Evolutionary conservation across 2,329 filamentous ascomycete species (phyloP).

Genomic region (Stachybotrys elegans): DNA sequence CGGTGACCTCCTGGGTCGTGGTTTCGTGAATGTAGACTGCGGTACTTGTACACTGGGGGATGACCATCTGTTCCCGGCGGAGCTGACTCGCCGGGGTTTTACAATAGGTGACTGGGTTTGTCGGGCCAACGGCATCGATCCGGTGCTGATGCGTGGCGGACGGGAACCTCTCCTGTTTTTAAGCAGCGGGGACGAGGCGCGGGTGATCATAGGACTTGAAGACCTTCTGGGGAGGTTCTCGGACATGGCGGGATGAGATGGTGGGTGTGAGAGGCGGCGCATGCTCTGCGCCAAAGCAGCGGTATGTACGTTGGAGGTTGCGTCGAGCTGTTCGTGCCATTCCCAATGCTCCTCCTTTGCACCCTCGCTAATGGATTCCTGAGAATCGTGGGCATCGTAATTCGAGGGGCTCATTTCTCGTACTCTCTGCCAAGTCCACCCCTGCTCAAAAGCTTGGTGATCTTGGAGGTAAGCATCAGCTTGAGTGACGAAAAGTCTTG

Average conservation of each 20-base stretch:
- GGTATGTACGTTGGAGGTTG: slow-evolving; percentile 39
- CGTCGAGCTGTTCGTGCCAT: slow-evolving; percentile 61
- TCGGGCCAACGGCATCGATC: slow-evolving; percentile 43
- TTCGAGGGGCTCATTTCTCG: slow-evolving; percentile 57
- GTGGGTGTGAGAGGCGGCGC: slow-evolving; percentile 32
- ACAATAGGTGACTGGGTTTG: slow-evolving; percentile 34
- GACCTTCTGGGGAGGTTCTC: slow-evolving; percentile 20
- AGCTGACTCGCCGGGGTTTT: slow-evolving; percentile 37
- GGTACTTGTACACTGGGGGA: slow-evolving; percentile 23
- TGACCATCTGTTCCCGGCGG: slow-evolving; percentile 28
- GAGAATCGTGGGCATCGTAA: slow-evolving; percentile 35
- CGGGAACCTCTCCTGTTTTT: slow-evolving; percentile 36
- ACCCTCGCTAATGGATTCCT: slow-evolving; percentile 55
- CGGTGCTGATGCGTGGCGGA: slow-evolving; percentile 45
- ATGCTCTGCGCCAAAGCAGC: no score
- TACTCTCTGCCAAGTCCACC: slow-evolving; percentile 69
- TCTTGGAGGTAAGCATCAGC: slow-evolving; percentile 70
- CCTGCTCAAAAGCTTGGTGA: slow-evolving; percentile 41
- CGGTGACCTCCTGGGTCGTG: slow-evolving; percentile 55
- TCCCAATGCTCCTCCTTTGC: slow-evolving; percentile 63
- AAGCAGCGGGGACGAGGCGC: slow-evolving; percentile 34
- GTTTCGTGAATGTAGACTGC: slow-evolving; percentile 33
- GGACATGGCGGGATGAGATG: slow-evolving; percentile 29
- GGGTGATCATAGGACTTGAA: slow-evolving; percentile 24
- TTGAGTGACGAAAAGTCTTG: slow-evolving; percentile 71